Conservation (phyloP, 1,284 basidiomycete genomes). For the Rugosomyces carneus region DNA sequence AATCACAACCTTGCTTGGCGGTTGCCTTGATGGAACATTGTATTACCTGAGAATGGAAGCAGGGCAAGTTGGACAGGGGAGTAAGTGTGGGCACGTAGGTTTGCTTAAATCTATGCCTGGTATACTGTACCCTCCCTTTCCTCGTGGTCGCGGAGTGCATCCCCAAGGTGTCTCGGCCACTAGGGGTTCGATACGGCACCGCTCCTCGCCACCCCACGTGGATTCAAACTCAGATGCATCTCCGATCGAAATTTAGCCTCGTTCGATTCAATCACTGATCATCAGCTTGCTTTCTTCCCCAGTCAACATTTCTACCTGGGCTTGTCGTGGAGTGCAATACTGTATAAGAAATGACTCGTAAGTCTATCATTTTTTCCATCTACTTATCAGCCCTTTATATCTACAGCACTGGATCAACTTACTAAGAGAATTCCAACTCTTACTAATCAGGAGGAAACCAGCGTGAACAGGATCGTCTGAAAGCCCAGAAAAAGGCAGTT, state of each 20-base stretch:
- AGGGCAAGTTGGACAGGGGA: no score
- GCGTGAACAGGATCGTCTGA: slow-evolving; percentile 65
- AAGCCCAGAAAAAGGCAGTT: slow-evolving; percentile 67
- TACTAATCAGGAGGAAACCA: slow-evolving; percentile 66
- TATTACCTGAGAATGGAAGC: slow-evolving; percentile 1
- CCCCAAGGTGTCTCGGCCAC: slow-evolving; percentile 12
- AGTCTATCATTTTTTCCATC: slow-evolving; percentile 20
- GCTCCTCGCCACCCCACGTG: slow-evolving; percentile 5
- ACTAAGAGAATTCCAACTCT: slow-evolving; percentile 16
- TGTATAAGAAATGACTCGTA: slow-evolving; percentile 47
- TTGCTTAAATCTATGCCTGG: not conserved
- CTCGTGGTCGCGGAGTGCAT: slow-evolving; percentile 5
- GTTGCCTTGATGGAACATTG: slow-evolving; percentile 5
- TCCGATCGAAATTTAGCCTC: slow-evolving; percentile 16
- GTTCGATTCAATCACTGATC: slow-evolving; percentile 1
- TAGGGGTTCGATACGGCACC: slow-evolving; percentile 1
- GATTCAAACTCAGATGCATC: slow-evolving; percentile 16
- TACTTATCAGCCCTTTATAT: slow-evolving; percentile 12
- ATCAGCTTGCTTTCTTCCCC: slow-evolving; percentile 1
- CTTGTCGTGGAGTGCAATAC: no score
- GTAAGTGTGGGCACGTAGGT: not conserved
- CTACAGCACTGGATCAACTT: slow-evolving; percentile 16
- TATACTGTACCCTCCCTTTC: not conserved
- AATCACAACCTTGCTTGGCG: slow-evolving; percentile 6
- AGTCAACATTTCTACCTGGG: not conserved